Evolutionary conservation across 768 basidiomycete species (phyloP), one percentile per base, ranked within the genome.

Genomic region (Panus rudis): DNA sequence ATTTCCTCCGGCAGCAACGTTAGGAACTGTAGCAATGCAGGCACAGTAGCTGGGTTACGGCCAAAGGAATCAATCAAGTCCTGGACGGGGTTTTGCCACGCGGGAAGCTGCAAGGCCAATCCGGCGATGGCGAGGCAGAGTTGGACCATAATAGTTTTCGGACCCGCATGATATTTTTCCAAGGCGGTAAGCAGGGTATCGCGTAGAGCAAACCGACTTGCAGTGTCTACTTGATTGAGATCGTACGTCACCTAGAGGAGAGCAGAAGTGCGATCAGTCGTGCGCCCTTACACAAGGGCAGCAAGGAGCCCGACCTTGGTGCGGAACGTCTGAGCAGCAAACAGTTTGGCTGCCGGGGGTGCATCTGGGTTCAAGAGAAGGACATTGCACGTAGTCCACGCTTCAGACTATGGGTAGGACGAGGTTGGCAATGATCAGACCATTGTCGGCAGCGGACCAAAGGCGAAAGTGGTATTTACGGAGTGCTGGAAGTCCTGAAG

Each of bases 401-500:
- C 93, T 65, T 96, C 91, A 63, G 80, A 76, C 96, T 99, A 77
- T n/a, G 66, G 71, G 72, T 72, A 64, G 65, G 70, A 67, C 69
- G 67, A 69, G 67, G 71, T 69, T 49, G 68, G 67, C 66, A 65
- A 71, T 61, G 63, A 78, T 85, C 72, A 84, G 81, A 82, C 71
- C 71, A 53, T 47, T 65, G 75, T 71, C 55, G 71, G 64, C 72
- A 74, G 70, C 52, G 60, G 60, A 57, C 79, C 75, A 78, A 66
- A 78, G 74, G 76, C 73, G 79, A 81, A 79, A 79, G n/a, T 67
- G 70, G 70, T 72, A 86, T 80, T 85, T 82, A 97, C 94, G 72
- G 91, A 93, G 73, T 97, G 93, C 71, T 99, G 94, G 63, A 98
- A 99, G 65, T 93, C 92, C 70, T 92, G 86, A 50, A 99, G 82